These are phyloP conservation scores for Leishmania arabica DNA, from an alignment of 208 protist genomes.

Conservation along the genomic window DNA sequence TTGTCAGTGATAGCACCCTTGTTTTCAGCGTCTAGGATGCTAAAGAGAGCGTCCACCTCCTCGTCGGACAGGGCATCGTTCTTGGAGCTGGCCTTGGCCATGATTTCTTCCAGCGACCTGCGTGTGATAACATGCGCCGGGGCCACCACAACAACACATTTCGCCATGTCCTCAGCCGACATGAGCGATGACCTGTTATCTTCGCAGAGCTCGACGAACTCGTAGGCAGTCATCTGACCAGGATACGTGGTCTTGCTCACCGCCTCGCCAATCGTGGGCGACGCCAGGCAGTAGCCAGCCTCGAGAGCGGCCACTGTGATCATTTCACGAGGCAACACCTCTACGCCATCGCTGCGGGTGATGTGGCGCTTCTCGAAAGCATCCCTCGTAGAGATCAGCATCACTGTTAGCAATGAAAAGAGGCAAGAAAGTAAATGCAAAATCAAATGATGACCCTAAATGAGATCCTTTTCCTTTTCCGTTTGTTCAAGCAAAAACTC, in stretches of 20 bases:
- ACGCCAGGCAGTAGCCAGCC: conserved; percentile 69
- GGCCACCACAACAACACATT: conserved; percentile 65
- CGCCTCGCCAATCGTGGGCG: conserved; percentile 66
- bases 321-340: conserved; percentile 57
- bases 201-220: conserved; percentile 76
- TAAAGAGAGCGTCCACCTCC: conserved; percentile 84
- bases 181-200: conserved; percentile 48
- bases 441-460: background rate
- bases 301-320: conserved; percentile 81
- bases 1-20: conserved; percentile 72
- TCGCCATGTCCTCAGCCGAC: conserved; percentile 66
- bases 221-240: conserved; percentile 73
- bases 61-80: conserved; percentile 53
- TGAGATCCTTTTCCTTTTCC: background rate
- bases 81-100: conserved; percentile 45
- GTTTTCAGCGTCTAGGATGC: conserved; percentile 67
- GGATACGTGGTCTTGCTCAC: conserved; percentile 44
- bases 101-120: conserved; percentile 66
- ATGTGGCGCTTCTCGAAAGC: conserved; percentile 75
- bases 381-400: conserved; percentile 60
- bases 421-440: background rate
- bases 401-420: conserved; percentile 20
- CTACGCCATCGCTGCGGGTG: conserved; percentile 65
- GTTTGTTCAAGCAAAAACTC: background rate
- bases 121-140: conserved; percentile 76